phyloP scores from a whole-genome alignment of 306 rosid species.

The Rosa lucieae region DNA sequence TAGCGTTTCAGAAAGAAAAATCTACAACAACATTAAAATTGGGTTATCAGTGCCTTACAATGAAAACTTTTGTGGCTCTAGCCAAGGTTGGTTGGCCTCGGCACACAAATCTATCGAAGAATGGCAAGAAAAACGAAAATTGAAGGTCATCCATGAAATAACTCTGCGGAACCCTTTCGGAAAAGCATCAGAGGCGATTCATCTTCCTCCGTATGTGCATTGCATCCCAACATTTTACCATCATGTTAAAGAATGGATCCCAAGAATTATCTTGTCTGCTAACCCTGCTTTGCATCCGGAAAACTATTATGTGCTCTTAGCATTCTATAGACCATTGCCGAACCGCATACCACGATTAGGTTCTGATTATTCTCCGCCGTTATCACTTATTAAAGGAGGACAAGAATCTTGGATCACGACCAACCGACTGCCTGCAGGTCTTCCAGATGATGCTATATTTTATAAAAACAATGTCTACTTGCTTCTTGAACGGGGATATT shows the following conservation, averaged over 20 bases:
- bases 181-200: not conserved
- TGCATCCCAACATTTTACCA: not conserved
- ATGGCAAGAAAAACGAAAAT: not conserved
- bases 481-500: not conserved
- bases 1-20: not conserved
- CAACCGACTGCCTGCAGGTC: rapidly evolving
- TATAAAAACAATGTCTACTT: not conserved
- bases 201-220: not conserved
- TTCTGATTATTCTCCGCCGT: not conserved
- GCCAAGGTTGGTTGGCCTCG: not conserved
- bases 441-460: not conserved
- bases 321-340: not conserved
- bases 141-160: not conserved
- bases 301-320: not conserved
- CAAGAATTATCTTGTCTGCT: not conserved
- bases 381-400: not conserved
- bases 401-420: not conserved
- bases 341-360: no score
- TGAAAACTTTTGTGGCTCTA: not conserved
- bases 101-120: not conserved
- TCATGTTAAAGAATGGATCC: not conserved
- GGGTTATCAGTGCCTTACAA: not conserved
- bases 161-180: not conserved
- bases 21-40: not conserved
- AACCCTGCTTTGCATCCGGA: not conserved